Base-by-base conservation (phyloP, 1,284 basidiomycete species). In the Boletus holoroseus region DNA sequence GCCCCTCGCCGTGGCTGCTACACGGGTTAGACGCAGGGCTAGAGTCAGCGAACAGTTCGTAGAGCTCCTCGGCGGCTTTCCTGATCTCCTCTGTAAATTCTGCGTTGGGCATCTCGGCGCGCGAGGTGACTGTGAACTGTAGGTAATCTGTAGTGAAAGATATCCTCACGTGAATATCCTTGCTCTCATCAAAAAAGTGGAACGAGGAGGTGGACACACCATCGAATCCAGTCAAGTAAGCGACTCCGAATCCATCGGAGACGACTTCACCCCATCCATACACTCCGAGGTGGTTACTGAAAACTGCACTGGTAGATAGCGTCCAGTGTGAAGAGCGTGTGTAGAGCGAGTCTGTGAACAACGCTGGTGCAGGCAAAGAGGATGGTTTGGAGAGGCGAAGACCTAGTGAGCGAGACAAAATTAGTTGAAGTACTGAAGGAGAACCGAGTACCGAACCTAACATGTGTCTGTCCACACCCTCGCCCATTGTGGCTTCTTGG, bases 241-340 rank as follows among this genome's bases (percentile, higher is more conserved):
- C 81, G 30, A 88, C 79, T 30, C 87, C 88, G 62, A 88, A 89
- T 5, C 88, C 88, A 56, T 89, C 79, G 1, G 83, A 82, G 13
- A 88, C 84, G 50, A 92, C 88, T 74, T 90, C 88, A 47, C 89
- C 90, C 85, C 88, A 93, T 30, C 91, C 91, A 70, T 94, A 94
- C 20, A 79, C 83, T 41, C 76, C 76, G 62, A 94, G 85, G 62
- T 87, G 80, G 55, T 84, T 83, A 20, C 87, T 89, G 67, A 88
- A 92, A 47, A 95, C 79, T 20, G 91, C 88, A 36, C 87, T 91
- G n/a, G 92, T 95, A 63, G 86, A 89, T 52, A 91, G 69, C 5
- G 79, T 78, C 88, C 88, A 90, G 54, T 82, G 73, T 41, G 77
- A 81, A 26, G 82, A 79, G 9, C 85, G 76, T 51, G 73, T 70